Evolutionary conservation across 495 filamentous ascomycete genomes (phyloP), one percentile per base, ranked within the genome.

Genomic region (Pyronema omphalodes): DNA sequence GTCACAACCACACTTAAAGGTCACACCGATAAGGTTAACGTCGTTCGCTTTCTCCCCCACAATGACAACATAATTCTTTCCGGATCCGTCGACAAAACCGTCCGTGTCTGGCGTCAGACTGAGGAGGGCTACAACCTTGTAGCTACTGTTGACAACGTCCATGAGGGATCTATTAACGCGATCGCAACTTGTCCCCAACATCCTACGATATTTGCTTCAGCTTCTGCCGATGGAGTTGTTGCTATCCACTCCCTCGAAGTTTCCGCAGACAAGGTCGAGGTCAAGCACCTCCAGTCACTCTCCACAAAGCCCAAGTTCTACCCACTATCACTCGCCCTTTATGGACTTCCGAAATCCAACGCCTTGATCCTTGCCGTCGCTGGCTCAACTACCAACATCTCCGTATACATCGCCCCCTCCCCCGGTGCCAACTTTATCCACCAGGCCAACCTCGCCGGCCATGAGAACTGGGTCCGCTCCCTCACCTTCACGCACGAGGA

Each of bases 401-500:
- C 94, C 46, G 71, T 96, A 2, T 94, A 81, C 58, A 75, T 82
- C 40, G 69, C 78, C 6, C 66, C 73, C 36, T 65, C 66, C 11
- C 65, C 67, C 3, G 29, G 55, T 1, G 55, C 67, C 11, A 66
- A 75, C 4, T 94, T 94, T 62, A 70, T 74, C n/a, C 74, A 81
- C 12, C 78, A 82, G 60, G 85, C 88, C 15, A 83, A 80, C 0
- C 75, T 99, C 14, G 73, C 81, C 2, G 91, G 91, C 7, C 91
- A 99, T 57, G 93, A 96, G 70, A 87, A 86, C 48, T 99, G 91
- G 91, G 78, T 99, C 18, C 77, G 88, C 14, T 84, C 84, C 18
- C 71, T 96, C 8, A 77, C 81, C 35, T 91, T 98, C 57, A 76
- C 78, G 11, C 64, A 64, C 57, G 84, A 93, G 60, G 76, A 67